Base-by-base conservation (phyloP, 1,284 basidiomycete genomes). In the Cryptococcus sp. region DNA sequence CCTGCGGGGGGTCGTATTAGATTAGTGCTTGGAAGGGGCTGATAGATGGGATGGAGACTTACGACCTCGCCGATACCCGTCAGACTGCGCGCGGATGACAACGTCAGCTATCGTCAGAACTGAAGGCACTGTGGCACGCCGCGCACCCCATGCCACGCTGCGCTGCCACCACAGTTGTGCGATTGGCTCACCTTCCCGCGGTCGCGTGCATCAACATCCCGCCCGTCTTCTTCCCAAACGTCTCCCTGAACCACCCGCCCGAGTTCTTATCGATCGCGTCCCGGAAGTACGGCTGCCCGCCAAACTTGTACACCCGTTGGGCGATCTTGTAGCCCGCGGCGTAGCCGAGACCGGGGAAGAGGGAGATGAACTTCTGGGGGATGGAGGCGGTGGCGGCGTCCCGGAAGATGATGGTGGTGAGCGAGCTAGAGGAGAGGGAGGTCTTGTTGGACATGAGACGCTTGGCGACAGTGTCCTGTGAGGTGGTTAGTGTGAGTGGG, bases 51-150 rank as follows among this genome's bases (percentile, higher is more conserved):
- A 56, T 9, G 60, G 52, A 45, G 48, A 81, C 85, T 56, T 67
- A 93, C 91, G 60, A 98, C 93, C 84, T 98, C 94, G 70, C 94
- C 94, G 68, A 98, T 97, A 69, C 92, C 92, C 23, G 92, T 96
- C 79, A 94, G 80, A 74, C 89, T 92, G 70, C 13, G 20, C 13
- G 20, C 46, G 40, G 12, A 28, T 28, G 40, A n/a, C 40, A 42
- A 21, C 20, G 20, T 51, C 20, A 18, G 50, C 42, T 33, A 5
- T 18, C 13, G 38, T 49, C 47, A 49, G 47, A n/a, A 28, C 45
- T 21, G 24, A 24, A 11, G 37, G 24, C 36, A 18, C 13, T 39
- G 20, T 20, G 6, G 37, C 50, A 23, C 36, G 39, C 38, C 36
- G 38, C 6, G 15, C n/a, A 24, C 9, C 9, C 12, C 15, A 50